Percentiles rank a stretch among this genome's conserved stretches.
These are phyloP conservation scores for Plectosphaerella cucumerina DNA, from an alignment of 2,329 filamentous ascomycete species.

Conservation along the genomic window DNA sequence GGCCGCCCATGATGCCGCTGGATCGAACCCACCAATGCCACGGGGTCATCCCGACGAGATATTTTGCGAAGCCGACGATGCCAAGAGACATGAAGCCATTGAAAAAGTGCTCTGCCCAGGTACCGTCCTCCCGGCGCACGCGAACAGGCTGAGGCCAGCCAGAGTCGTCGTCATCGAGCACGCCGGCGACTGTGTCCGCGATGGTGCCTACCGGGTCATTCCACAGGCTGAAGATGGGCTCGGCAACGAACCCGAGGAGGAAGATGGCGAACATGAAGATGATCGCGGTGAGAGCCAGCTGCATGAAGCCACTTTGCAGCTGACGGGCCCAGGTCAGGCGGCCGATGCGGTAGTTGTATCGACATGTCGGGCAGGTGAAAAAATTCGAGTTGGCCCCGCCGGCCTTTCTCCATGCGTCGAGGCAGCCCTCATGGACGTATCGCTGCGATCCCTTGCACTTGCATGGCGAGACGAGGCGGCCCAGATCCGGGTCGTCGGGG, in stretches of 20 bases:
- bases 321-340: constrained; percentile 71
- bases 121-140: constrained; percentile 33
- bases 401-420: constrained; percentile 76
- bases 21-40: constrained; percentile 72
- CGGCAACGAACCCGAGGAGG: constrained; percentile 82
- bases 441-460: constrained; percentile 89
- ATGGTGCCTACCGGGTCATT: constrained; percentile 69
- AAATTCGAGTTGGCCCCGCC: constrained; percentile 57
- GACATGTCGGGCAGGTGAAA: constrained; percentile 85
- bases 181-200: constrained; percentile 43
- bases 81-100: constrained; percentile 92
- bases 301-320: constrained; percentile 62
- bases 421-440: constrained; percentile 90
- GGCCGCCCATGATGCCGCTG: constrained; percentile 49
- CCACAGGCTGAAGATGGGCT: constrained; percentile 88
- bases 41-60: constrained; percentile 67
- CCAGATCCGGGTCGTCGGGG: constrained; percentile 63
- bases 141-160: constrained; percentile 18
- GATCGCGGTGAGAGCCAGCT: constrained; percentile 65
- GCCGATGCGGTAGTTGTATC: constrained; percentile 75
- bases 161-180: constrained; percentile 27
- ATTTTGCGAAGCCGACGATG: constrained; percentile 79
- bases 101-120: constrained; percentile 79
- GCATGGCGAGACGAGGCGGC: constrained; percentile 83
- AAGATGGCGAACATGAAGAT: constrained; percentile 75